Evolutionary conservation across 2,329 filamentous ascomycete species (phyloP), one percentile per base, ranked within the genome.

Genomic region (Pestalotiopsis sp.): DNA sequence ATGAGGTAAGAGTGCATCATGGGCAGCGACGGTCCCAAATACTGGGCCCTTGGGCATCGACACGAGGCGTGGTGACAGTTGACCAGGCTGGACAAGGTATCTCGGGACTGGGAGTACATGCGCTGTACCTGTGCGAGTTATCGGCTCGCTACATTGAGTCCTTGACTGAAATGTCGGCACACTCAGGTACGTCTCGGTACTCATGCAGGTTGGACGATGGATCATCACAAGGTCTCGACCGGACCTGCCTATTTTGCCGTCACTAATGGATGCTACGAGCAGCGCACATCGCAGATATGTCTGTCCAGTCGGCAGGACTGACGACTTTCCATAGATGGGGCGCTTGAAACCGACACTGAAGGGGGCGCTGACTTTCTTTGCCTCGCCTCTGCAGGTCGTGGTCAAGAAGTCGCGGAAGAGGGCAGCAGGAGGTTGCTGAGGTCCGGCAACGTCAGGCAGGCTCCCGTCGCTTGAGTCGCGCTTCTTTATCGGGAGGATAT

Each of bases 401-500:
- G n/a, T 20, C 12, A 57, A 31, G 31, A 31, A 31, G 31, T 31
- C 31, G 31, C 25, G 63, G 63, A 14, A 36, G 27, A 11, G 31
- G 63, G 63, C 63, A 66, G 45, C 11, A 38, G 25, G 9, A n/a
- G 17, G 45, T 52, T 52, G 45, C 45, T 17, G 20, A 52, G 45
- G 17, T 4, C 31, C n/a, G 17, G 45, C 45, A 49, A 52, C 45
- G 17, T 52, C 45, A 52, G 45, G 45, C 45, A n/a, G 45, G 14
- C 17, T 52, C 3, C 45, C 45, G 45, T n/a, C 45, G 20, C 17
- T 52, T 52, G 45, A 52, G 17, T 52, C 45, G 17, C 45, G 17
- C 31, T 38, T 66, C 49, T 66, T 31, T 23, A 67, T 67, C 65
- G 65, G 65, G 31, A 27, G 27, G 12, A 31, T 41, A 23, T 56